Evolutionary conservation across 352 stramenopile species (phyloP).

Genomic region (Thalassiosira oceanica): DNA sequence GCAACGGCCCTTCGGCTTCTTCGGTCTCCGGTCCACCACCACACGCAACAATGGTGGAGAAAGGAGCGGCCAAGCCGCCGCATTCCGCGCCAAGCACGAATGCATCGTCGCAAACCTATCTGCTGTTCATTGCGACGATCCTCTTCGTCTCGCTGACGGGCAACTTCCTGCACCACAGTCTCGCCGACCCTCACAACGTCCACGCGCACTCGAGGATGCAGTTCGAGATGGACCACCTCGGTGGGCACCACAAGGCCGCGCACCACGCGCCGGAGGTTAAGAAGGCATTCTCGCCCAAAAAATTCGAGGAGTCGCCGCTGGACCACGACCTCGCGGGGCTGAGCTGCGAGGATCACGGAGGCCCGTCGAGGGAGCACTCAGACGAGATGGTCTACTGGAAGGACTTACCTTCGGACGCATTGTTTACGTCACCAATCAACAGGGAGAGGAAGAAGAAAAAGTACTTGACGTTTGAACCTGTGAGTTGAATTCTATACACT

Average conservation of each 20-base stretch:
- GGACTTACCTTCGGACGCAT: constrained; percentile 65
- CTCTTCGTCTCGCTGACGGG: constrained; percentile 40
- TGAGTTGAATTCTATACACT: too few species aligned
- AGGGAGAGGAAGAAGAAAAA: constrained; percentile 22
- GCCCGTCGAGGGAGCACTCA: constrained; percentile 22
- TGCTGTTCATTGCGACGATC: constrained; percentile 35
- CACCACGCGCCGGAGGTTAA: too few species aligned
- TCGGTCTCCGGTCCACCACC: too few species aligned
- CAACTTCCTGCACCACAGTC: constrained; percentile 42
- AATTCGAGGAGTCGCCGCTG: too few species aligned
- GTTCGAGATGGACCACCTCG: constrained; percentile 31
- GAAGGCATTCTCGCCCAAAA: too few species aligned
- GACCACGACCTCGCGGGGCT: constrained; percentile 51
- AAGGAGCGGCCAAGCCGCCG: too few species aligned
- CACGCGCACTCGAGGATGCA: constrained; percentile 22
- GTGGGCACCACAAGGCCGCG: constrained; percentile 8
- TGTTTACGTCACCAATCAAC: constrained; percentile 50
- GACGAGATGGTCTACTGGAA: constrained; percentile 80
- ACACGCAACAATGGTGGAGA: too few species aligned
- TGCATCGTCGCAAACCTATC: constrained; percentile 34
- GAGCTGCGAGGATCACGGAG: constrained; percentile 55
- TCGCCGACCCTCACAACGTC: constrained; percentile 35
- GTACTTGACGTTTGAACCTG: constrained; percentile 88
- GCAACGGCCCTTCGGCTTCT: too few species aligned
- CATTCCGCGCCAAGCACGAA: constrained; percentile 26